Base-by-base conservation (phyloP, 345 rosid genomes). In the Carallia pectinifolia region DNA sequence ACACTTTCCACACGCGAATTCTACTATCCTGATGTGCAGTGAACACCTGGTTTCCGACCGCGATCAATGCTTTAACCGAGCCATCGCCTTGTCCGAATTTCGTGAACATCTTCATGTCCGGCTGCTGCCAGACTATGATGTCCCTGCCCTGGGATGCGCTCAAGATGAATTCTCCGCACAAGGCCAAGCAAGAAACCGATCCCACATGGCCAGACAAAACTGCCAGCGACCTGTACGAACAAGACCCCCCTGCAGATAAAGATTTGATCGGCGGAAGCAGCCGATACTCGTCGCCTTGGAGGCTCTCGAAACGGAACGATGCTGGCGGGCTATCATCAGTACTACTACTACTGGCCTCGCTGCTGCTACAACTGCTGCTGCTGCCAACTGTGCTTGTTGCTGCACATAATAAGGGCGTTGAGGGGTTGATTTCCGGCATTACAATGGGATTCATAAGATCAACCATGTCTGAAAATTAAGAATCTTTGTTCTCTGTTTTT, bases 111-210 rank as follows among this genome's bases (percentile, higher is more conserved):
- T 85, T 85, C 83, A 95, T 76, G 75, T 95, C 99, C 16, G 99
- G 99, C 85, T 90, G 96, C 55, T 95, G 97, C 99, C 99, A 95
- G 5, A 91, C 99, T 47, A 95, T 95, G 18, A 95, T 95, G 71
- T 95, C 99, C 68, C 83, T 95, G 0, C 99, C 99, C 33, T 90
- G 96, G 2, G 99, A 95, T 1, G 97, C 99, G 54, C 93, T 95
- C 53, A 94, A 71, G 69, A 94, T 78, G 80, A 94, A 94, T 71
- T 91, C 98, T 8, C 98, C 98, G 3, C 97, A 90, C 29, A 91
- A 70, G 1, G 96, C 95, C 69, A 91, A 58, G 79, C 90, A 94
- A 2, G 97, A 94, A 65, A 94, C 92, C 0, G 97, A 89, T n/a
- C 96, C 92, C 0, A 89, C 48, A 65, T 95, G 97, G 6, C 85